phyloP scores from a whole-genome alignment of 2,329 filamentous ascomycete species.

The Alternaria longipes region DNA sequence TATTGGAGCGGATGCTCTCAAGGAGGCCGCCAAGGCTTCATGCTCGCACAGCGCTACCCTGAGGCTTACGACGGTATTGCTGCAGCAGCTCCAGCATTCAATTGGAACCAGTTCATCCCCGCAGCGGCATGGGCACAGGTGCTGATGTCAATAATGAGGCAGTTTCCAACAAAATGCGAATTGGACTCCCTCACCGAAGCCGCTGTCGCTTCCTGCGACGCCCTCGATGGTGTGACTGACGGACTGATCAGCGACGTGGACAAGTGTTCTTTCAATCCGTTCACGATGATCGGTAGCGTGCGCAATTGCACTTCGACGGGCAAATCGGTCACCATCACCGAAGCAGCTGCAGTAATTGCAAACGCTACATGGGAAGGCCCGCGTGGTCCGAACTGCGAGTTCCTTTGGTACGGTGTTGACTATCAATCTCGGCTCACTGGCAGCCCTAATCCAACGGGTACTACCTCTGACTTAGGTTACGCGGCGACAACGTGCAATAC shows the following conservation, averaged over 20 bases:
- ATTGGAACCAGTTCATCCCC: slow-evolving; percentile 31
- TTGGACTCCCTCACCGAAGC: slow-evolving; percentile 32
- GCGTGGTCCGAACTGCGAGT: slow-evolving; percentile 19
- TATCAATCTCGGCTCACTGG: slow-evolving; percentile 22
- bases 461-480: background rate
- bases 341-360: slow-evolving; percentile 23
- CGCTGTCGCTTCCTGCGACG: slow-evolving; percentile 40
- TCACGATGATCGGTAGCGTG: slow-evolving; percentile 18
- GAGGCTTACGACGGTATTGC: slow-evolving; percentile 47
- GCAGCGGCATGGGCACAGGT: slow-evolving; percentile 38
- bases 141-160: slow-evolving; percentile 39
- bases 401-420: slow-evolving; percentile 26
- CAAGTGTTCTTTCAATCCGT: slow-evolving; percentile 36
- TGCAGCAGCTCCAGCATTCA: slow-evolving; percentile 45
- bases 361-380: slow-evolving; percentile 29
- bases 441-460: background rate
- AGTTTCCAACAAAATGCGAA: slow-evolving; percentile 39
- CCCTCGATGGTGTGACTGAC: slow-evolving; percentile 45
- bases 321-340: slow-evolving; percentile 6
- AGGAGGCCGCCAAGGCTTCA: slow-evolving; percentile 48
- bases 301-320: slow-evolving; percentile 18
- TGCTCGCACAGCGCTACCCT: slow-evolving; percentile 47
- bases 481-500: slow-evolving; percentile 22
- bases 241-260: slow-evolving; percentile 40
- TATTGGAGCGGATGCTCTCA: slow-evolving; percentile 47